Evolutionary conservation across 2,329 filamentous ascomycete genomes (phyloP).

Genomic region (Xylaria hypoxylon): DNA sequence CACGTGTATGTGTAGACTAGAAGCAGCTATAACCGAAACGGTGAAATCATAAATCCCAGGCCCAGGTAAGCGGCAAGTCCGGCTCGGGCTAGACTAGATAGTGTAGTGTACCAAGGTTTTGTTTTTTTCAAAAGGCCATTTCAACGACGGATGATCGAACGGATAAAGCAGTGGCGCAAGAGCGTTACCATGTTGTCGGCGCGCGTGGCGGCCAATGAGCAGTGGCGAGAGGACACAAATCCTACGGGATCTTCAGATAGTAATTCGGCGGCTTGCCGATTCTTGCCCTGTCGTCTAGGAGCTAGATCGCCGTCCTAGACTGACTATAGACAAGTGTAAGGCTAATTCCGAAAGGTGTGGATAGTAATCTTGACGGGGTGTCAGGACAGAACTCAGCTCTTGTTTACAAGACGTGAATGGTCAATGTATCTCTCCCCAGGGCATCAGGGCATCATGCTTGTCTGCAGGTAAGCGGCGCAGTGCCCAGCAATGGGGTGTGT

Average conservation of each 20-base stretch:
- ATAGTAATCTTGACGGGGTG: constrained; percentile 32
- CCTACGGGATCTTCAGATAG: constrained; percentile 27
- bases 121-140: constrained; percentile 12
- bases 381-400: constrained; percentile 15
- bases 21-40: constrained; percentile 20
- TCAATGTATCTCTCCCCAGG: background rate
- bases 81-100: background rate
- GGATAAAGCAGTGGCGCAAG: constrained; percentile 24
- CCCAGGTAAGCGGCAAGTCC: constrained; percentile 12
- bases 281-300: constrained; percentile 23
- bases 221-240: constrained; percentile 12
- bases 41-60: constrained; percentile 2
- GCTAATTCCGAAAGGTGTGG: constrained; percentile 29
- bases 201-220: constrained; percentile 35
- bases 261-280: constrained; percentile 31
- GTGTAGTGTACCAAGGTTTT: constrained; percentile 7
- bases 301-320: constrained; percentile 33
- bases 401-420: constrained; percentile 19
- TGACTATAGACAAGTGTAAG: constrained; percentile 14
- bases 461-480: constrained; percentile 31
- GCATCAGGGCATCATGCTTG: constrained; percentile 15
- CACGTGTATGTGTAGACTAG: background rate
- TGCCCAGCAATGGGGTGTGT: constrained; percentile 12
- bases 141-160: constrained; percentile 11
- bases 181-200: constrained; percentile 36